These are phyloP conservation scores for Fusarium anthophilum DNA, from an alignment of 2,329 filamentous ascomycete species.

Conservation along the genomic window DNA sequence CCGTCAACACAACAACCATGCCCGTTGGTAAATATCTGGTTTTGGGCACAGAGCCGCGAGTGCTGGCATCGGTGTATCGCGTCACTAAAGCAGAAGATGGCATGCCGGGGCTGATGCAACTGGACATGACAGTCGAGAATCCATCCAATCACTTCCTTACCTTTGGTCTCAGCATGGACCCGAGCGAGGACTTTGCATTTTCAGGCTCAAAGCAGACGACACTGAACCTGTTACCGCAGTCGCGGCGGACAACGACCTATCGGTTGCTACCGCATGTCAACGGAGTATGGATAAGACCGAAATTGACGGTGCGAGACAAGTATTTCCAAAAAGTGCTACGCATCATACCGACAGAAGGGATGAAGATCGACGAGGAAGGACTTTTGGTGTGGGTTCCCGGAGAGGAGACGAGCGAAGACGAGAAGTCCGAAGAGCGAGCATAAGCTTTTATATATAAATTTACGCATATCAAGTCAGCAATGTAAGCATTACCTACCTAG, in stretches of 20 bases:
- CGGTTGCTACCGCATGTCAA: conserved; percentile 73
- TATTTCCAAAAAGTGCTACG: conserved; percentile 93
- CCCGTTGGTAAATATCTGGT: conserved; percentile 83
- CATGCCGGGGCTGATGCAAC: conserved; percentile 51
- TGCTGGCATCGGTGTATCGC: conserved; percentile 70
- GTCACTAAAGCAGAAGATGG: conserved; percentile 42
- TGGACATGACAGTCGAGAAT: conserved; percentile 82
- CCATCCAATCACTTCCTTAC: conserved; percentile 94
- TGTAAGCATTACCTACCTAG: not conserved
- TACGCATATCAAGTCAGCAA: not conserved
- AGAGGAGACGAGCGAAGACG: conserved; percentile 36
- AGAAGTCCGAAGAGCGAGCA: conserved; percentile 6
- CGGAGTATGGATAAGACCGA: conserved; percentile 76
- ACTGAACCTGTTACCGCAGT: conserved; percentile 84
- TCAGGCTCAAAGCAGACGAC: conserved; percentile 85
- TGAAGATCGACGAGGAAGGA: conserved; percentile 71
- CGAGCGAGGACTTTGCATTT: conserved; percentile 91
- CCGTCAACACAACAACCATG: conserved; percentile 72
- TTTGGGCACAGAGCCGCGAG: conserved; percentile 85
- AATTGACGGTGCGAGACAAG: conserved; percentile 82
- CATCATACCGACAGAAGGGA: conserved; percentile 80
- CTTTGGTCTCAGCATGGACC: conserved; percentile 92
- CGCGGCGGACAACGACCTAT: conserved; percentile 77
- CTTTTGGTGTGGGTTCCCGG: conserved; percentile 68
- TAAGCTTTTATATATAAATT: not conserved